phyloP scores from a whole-genome alignment of 441 rosid genomes.

The Populus hybrid region DNA sequence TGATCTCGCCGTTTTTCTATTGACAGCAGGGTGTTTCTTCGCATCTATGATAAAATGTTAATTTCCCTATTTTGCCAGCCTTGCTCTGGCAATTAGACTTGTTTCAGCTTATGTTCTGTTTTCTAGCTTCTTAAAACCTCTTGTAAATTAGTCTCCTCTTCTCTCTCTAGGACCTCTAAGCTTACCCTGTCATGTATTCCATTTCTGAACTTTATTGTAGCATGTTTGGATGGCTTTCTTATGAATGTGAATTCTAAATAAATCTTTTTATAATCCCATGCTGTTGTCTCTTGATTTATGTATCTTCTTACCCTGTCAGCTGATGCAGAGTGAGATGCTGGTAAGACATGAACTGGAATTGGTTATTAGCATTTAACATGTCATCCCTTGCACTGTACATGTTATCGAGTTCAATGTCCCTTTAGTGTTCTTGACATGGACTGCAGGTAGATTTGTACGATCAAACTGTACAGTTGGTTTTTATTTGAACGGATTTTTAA shows the following conservation, averaged over 20 bases:
- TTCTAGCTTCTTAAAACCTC: background rate
- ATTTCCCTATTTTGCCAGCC: background rate
- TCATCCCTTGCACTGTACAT: background rate
- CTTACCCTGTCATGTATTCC: background rate
- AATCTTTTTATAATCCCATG: background rate
- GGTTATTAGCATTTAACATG: background rate
- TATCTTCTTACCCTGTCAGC: background rate
- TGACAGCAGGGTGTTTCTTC: conserved; percentile 13
- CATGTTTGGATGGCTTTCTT: background rate
- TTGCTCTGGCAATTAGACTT: conserved; percentile 9
- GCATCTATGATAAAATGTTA: background rate
- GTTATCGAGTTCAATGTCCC: background rate
- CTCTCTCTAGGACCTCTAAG: background rate
- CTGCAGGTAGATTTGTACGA: background rate
- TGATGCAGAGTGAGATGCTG: background rate
- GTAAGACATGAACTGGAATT: background rate
- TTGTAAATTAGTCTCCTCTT: background rate
- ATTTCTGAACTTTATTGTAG: background rate
- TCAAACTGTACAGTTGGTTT: background rate
- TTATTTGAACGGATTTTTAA: background rate
- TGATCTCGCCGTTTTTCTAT: conserved; percentile 5
- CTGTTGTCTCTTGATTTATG: background rate
- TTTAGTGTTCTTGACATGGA: background rate
- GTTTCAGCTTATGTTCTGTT: background rate
- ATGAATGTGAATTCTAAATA: background rate